Evolutionary conservation across 192 early-diverging fungal species (phyloP), one percentile per base, ranked within the genome.

Genomic region (Backusella morwellensis): DNA sequence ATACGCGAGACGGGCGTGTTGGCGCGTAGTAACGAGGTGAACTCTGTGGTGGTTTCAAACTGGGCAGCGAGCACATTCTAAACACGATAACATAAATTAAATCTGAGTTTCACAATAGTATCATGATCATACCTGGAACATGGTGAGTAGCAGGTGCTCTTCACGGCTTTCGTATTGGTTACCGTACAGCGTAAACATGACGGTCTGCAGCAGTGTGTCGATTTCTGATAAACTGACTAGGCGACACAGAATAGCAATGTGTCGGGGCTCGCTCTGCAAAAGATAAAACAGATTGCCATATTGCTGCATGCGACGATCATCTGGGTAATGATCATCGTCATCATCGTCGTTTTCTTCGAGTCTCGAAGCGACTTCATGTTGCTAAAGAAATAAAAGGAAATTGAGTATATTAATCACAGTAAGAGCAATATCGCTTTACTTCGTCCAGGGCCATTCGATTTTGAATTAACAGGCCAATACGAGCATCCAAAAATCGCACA

Each of bases 1-100:
- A 97, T 97, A 42, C 97, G 92, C 12, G 96, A 97, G 15, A 97
- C 94, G 0, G 97, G 95, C 15, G 96, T 97, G 82, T 98, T 98
- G 69, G 96, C 95, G 26, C 97, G 94, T 78, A 98, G 85, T 21
- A 97, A 83, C 21, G 91, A 94, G 41, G 89, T 91, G 69, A 96
- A 97, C 75, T 97, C 95, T n/a, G 90, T 92, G 0, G 95, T 91
- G 21, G 90, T 90, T 69, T 96, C 96, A 81, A 98, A 97, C 79
- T 98, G 94, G 29, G 93, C 92, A 8, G 95, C 91, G 40, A 98
- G 83, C 19, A 96, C 96, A 44, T 92, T 81, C 80, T 81, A 74
- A n/a, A 59, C n/a, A n/a, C 26, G 40, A 21, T 19, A 47, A 38
- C 1, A 42, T 41, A 70, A 70, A 82, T 21, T 14, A 84, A 75